These are phyloP conservation scores for Aspergillus nomiae DNA, from an alignment of 2,329 filamentous ascomycete species.

Conservation along the genomic window DNA sequence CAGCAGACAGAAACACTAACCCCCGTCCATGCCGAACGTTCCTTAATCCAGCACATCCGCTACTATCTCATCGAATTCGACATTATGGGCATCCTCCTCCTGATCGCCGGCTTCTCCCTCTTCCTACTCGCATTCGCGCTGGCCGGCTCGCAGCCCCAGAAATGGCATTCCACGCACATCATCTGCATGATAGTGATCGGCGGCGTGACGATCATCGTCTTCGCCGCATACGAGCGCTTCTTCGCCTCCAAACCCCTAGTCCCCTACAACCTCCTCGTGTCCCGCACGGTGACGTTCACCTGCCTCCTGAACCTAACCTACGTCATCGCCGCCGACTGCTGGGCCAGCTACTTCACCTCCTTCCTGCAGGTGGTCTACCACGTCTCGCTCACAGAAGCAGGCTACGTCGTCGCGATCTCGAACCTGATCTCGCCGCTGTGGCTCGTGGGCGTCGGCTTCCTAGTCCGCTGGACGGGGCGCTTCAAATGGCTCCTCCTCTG, in stretches of 20 bases:
- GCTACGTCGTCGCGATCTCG: constrained; percentile 51
- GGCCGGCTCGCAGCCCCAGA: constrained; percentile 34
- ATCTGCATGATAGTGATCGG: constrained; percentile 57
- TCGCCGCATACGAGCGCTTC: constrained; percentile 56
- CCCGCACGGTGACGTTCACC: constrained; percentile 27
- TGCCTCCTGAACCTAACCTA: constrained; percentile 27
- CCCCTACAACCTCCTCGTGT: constrained; percentile 42
- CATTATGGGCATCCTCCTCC: constrained; percentile 59
- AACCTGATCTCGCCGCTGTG: constrained; percentile 58
- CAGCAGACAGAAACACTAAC: constrained; percentile 49
- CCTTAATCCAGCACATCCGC: constrained; percentile 43
- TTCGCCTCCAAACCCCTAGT: constrained; percentile 40
- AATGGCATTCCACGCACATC: constrained; percentile 48
- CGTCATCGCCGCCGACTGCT: constrained; percentile 22
- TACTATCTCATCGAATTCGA: constrained; percentile 63
- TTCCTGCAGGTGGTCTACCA: constrained; percentile 40
- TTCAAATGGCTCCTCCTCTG: constrained; percentile 54
- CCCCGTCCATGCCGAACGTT: constrained; percentile 43
- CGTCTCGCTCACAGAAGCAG: constrained; percentile 30
- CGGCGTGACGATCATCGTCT: constrained; percentile 52
- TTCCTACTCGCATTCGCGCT: constrained; percentile 51
- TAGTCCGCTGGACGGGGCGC: constrained; percentile 50
- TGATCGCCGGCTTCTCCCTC: constrained; percentile 60
- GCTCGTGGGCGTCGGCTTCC: constrained; percentile 54
- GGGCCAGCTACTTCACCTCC: constrained; percentile 33